A percentile compares a stretch with the other conserved stretches of the same genome.
These are phyloP conservation scores for Lathyrus aphaca DNA, from an alignment of 306 rosid species.

Conservation along the genomic window DNA sequence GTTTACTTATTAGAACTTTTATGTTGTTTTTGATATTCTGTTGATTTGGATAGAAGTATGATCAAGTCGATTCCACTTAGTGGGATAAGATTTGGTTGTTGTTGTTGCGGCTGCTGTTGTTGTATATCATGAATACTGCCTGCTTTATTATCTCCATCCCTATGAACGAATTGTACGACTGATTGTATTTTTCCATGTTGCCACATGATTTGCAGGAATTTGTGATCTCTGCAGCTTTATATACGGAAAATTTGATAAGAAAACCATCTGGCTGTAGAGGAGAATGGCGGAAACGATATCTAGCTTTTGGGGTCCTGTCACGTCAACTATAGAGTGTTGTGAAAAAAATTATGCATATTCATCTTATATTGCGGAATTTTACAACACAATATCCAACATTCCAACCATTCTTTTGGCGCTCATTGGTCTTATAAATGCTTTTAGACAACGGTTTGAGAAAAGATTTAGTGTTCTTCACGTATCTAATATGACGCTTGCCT, in stretches of 20 bases:
- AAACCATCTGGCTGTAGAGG: constrained; percentile 33
- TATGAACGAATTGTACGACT: constrained; percentile 13
- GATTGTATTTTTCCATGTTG: constrained; percentile 36
- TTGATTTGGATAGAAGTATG: background rate
- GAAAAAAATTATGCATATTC: constrained; percentile 78
- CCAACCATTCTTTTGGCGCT: constrained; percentile 87
- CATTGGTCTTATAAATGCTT: constrained; percentile 81
- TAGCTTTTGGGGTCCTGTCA: constrained; percentile 94
- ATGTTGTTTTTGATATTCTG: constrained; percentile 23
- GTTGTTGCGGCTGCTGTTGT: background rate
- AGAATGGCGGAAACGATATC: constrained; percentile 69
- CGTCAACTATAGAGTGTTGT: constrained; percentile 81
- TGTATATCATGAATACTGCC: background rate
- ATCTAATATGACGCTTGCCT: constrained; percentile 83
- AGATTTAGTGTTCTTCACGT: constrained; percentile 89
- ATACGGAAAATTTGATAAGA: constrained; percentile 31
- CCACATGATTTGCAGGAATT: constrained; percentile 48
- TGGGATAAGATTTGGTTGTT: no score
- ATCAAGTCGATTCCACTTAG: no score
- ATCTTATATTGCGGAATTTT: constrained; percentile 88
- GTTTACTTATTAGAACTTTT: constrained; percentile 3
- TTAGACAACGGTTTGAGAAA: constrained; percentile 89
- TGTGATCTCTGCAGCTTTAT: constrained; percentile 41
- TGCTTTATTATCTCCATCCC: constrained; percentile 5
- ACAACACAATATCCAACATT: constrained; percentile 80